phyloP scores from a whole-genome alignment of 1,284 basidiomycete genomes.

The Tausonia pullulans region DNA sequence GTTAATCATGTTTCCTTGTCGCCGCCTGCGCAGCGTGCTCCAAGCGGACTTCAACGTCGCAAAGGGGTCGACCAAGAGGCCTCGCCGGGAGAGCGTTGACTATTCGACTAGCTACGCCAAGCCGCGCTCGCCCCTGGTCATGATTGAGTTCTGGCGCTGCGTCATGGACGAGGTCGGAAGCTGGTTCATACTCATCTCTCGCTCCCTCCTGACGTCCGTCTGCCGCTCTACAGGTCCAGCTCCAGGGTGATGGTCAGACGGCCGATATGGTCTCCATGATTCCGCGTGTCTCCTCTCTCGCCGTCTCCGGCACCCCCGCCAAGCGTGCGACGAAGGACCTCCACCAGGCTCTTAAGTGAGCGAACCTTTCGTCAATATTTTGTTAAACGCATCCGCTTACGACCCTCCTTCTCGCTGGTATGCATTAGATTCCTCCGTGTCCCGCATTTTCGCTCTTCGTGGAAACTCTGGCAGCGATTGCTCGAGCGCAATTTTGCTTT shows the following conservation, averaged over 20 bases:
- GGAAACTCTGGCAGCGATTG: neutral
- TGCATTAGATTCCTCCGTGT: slow-evolving; percentile 12
- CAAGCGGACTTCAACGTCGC: slow-evolving; percentile 3
- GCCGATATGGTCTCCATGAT: slow-evolving; percentile 15
- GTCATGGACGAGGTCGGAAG: slow-evolving; percentile 11
- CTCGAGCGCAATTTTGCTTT: neutral
- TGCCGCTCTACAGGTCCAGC: slow-evolving; percentile 3
- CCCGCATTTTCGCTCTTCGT: neutral
- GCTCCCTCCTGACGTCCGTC: neutral
- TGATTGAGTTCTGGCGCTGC: slow-evolving; percentile 6
- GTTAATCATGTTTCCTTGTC: neutral
- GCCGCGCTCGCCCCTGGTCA: slow-evolving; percentile 4
- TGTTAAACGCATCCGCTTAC: too few relatives aligned
- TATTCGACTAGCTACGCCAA: neutral
- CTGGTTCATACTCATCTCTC: neutral
- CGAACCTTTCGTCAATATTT: neutral
- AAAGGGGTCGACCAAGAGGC: neutral
- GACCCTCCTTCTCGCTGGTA: neutral
- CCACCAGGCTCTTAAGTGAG: slow-evolving; percentile 4
- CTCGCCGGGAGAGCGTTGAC: neutral
- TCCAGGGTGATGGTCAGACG: neutral
- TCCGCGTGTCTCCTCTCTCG: slow-evolving; percentile 4
- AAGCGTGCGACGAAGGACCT: slow-evolving; percentile 6
- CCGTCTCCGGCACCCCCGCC: slow-evolving; percentile 14
- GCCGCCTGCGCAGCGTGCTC: neutral